Conservation (phyloP, 2,329 filamentous ascomycete genomes). For the Aspergillus alliaceus region DNA sequence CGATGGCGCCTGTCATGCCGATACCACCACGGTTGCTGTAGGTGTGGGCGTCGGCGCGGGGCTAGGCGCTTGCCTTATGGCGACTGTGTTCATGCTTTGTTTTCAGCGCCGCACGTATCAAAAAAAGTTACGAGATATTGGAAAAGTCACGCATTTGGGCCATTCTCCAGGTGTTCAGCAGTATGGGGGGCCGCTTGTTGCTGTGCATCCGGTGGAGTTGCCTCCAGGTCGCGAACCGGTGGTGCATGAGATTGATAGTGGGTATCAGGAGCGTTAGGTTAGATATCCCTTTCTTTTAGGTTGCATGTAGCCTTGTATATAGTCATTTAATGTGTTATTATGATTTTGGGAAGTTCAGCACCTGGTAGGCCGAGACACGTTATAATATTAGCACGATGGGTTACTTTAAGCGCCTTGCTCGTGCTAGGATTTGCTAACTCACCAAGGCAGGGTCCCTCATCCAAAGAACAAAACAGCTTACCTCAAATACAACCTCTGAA, state of each 20-base stretch:
- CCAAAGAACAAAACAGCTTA: no score
- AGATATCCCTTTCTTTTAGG: background rate
- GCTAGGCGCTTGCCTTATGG: constrained; percentile 1
- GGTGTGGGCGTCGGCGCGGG: constrained; percentile 1
- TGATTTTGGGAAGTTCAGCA: no score
- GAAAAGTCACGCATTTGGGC: background rate
- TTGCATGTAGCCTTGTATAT: background rate
- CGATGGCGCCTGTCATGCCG: background rate
- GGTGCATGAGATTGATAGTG: background rate
- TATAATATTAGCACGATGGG: no score
- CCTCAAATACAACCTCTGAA: no score
- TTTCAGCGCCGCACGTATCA: constrained; percentile 2
- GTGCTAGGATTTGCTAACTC: no score
- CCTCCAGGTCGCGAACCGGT: background rate
- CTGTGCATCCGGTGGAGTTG: background rate
- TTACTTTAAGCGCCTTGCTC: no score
- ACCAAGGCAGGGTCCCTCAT: no score
- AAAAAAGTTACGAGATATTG: background rate
- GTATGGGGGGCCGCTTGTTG: background rate
- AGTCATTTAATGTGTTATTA: background rate
- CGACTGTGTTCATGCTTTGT: background rate
- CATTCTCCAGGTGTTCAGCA: background rate
- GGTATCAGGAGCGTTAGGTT: background rate
- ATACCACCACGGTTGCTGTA: background rate
- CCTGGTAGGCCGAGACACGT: no score